These are phyloP conservation scores for Vaucheria bursata DNA, from an alignment of 352 stramenopile species.

Conservation along the genomic window DNA sequence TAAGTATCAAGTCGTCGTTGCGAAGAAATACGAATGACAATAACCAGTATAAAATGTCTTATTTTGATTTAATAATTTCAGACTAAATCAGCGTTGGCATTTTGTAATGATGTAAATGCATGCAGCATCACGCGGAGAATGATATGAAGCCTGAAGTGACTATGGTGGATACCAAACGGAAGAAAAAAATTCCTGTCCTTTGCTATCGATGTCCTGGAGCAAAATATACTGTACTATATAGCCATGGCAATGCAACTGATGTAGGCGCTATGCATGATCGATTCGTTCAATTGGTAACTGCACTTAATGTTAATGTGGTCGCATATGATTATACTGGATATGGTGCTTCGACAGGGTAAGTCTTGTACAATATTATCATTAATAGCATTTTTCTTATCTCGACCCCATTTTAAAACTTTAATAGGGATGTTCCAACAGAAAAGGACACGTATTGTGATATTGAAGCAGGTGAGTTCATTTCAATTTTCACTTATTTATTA, in stretches of 20 bases:
- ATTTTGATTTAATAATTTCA: too few relatives aligned
- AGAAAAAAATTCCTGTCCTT: too few relatives aligned
- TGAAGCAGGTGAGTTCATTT: not conserved
- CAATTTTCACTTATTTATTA: not conserved
- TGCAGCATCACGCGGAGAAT: too few relatives aligned
- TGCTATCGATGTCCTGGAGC: too few relatives aligned
- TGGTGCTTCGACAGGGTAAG: conserved; percentile 64
- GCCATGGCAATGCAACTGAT: conserved; percentile 46
- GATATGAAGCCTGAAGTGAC: too few relatives aligned
- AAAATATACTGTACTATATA: conserved; percentile 48
- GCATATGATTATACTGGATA: conserved; percentile 93
- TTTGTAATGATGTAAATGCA: too few relatives aligned
- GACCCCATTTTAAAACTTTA: not conserved
- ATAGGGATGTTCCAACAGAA: not conserved
- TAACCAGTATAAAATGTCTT: too few relatives aligned
- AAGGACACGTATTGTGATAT: not conserved
- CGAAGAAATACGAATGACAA: too few relatives aligned
- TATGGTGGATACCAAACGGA: too few relatives aligned
- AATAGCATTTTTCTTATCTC: not conserved
- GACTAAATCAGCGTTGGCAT: too few relatives aligned
- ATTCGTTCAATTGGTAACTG: conserved; percentile 49
- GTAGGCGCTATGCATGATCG: conserved; percentile 50
- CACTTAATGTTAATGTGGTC: conserved; percentile 68
- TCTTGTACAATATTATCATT: conserved; percentile 12
- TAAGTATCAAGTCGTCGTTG: too few relatives aligned